These are phyloP conservation scores for Aspergillus sclerotialis DNA, from an alignment of 2,329 filamentous ascomycete species.

Conservation along the genomic window DNA sequence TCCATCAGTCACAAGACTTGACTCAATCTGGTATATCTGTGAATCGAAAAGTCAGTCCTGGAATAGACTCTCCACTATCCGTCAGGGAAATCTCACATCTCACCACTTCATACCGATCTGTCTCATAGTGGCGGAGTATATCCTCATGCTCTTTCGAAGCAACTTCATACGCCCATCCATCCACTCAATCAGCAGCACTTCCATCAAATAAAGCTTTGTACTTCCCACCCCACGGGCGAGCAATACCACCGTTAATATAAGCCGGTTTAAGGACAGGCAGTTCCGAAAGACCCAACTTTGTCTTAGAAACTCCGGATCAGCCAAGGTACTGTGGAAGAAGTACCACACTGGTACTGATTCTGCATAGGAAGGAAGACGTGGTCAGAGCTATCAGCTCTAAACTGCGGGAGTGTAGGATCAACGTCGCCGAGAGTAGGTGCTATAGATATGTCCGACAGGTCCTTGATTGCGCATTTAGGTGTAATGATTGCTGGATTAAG, in stretches of 20 bases:
- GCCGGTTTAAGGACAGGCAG: neutral
- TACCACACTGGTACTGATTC: conserved; percentile 35
- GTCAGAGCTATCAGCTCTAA: neutral
- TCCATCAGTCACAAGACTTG: no score
- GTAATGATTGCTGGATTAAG: neutral
- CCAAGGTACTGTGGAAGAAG: conserved; percentile 39
- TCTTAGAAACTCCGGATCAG: conserved; percentile 18
- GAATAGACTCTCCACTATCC: neutral
- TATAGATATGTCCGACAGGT: neutral
- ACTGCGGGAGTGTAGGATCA: neutral
- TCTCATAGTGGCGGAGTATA: conserved; percentile 29
- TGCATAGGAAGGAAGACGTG: conserved; percentile 14
- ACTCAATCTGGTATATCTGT: no score
- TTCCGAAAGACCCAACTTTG: conserved; percentile 9
- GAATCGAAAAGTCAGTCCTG: neutral
- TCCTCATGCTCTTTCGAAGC: conserved; percentile 24
- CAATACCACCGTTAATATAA: neutral
- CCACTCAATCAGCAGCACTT: conserved; percentile 16
- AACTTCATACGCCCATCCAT: conserved; percentile 16
- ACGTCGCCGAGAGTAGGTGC: neutral
- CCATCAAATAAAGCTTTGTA: neutral
- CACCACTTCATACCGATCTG: conserved; percentile 32
- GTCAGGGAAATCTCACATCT: conserved; percentile 23
- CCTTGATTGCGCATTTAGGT: no score
- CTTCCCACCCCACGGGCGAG: neutral